Conservation (phyloP, 805 yeast species). For the Ogataea corticis region DNA sequence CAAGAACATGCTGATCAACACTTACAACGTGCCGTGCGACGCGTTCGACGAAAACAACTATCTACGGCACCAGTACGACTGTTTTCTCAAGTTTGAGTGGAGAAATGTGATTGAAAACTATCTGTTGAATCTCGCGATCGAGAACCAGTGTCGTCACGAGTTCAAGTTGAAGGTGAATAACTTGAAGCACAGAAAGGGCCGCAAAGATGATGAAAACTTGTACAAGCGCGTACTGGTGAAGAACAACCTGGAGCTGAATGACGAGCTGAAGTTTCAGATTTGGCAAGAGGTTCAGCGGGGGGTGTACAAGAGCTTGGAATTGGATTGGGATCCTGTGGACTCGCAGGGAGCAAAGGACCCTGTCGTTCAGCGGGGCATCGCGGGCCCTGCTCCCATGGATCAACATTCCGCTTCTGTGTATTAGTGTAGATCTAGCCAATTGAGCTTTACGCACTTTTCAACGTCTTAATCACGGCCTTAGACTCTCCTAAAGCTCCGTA, state of each 20-base stretch:
- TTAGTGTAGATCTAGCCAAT: too few species aligned
- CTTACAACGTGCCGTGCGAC: conserved; percentile 24
- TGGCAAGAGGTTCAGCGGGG: conserved; percentile 67
- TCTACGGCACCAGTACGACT: conserved; percentile 25
- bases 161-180: conserved; percentile 54
- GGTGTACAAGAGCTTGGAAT: conserved; percentile 57
- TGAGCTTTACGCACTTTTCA: conserved; percentile 4
- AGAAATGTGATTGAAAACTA: conserved; percentile 73
- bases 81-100: conserved; percentile 52
- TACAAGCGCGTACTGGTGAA: conserved; percentile 30
- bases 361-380: too few species aligned
- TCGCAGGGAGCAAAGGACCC: too few species aligned
- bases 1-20: conserved; percentile 24
- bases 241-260: conserved; percentile 37
- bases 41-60: conserved; percentile 21
- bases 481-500: conserved; percentile 35
- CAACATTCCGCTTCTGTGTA: too few species aligned
- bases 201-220: conserved; percentile 14
- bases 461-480: conserved; percentile 25
- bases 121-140: conserved; percentile 62
- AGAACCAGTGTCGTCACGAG: conserved; percentile 68
- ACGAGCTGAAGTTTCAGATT: conserved; percentile 55
- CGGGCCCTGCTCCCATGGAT: too few species aligned
- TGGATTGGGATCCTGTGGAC: conserved; percentile 64
- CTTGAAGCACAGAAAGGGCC: conserved; percentile 39